Conservation (phyloP, 2,329 filamentous ascomycete species). For the Blastomyces silverae region DNA sequence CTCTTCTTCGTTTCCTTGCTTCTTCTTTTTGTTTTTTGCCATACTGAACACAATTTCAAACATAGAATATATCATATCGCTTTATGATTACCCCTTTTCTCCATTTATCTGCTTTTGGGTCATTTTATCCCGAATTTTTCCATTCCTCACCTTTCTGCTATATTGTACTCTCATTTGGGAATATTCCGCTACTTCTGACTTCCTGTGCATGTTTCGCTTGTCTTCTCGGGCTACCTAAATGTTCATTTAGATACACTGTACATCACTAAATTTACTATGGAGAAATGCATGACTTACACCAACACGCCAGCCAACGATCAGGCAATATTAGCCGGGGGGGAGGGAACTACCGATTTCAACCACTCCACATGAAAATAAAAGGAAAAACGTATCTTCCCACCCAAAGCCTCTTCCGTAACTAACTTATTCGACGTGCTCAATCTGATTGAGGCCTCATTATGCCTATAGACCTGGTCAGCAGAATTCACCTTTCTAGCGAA, state of each 20-base stretch:
- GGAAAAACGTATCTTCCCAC: too few relatives aligned
- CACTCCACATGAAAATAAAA: background rate
- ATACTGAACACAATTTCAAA: background rate
- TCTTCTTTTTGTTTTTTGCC: background rate
- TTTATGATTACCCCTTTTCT: background rate
- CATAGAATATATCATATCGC: background rate
- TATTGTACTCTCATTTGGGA: background rate
- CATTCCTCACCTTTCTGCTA: background rate
- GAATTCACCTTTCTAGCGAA: background rate
- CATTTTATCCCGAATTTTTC: background rate
- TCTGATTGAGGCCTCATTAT: background rate
- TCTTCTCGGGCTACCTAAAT: background rate
- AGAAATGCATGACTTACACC: background rate
- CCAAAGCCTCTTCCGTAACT: background rate
- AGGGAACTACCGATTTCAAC: background rate
- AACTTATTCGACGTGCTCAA: background rate
- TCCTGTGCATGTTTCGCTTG: background rate
- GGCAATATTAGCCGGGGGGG: background rate
- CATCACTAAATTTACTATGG: background rate
- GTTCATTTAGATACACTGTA: background rate
- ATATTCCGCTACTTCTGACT: background rate
- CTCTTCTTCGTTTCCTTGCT: background rate
- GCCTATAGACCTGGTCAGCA: background rate
- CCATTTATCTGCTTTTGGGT: too few relatives aligned
- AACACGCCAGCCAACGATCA: background rate